Conservation (phyloP, 1,139 yeast genomes). For the Sugiyamaella xylanicola region DNA sequence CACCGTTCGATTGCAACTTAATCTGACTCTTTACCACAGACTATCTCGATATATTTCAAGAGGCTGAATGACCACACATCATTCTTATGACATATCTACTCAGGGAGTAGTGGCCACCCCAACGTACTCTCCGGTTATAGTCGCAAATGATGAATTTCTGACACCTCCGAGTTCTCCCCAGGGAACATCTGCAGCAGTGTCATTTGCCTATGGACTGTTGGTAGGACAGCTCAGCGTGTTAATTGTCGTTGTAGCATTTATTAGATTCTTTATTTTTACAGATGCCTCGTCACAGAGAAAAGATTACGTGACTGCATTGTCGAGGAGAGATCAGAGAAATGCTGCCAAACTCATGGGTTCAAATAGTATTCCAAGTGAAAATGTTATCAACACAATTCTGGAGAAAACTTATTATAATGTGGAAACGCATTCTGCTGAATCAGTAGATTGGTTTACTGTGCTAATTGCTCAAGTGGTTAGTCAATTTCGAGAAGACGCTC, state of each 20-base stretch:
- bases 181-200: slow-evolving; percentile 21
- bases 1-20: not conserved
- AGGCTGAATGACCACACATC: not conserved
- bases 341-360: slow-evolving; percentile 23
- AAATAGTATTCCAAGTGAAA: slow-evolving; percentile 39
- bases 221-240: slow-evolving; percentile 84
- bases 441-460: slow-evolving; percentile 96
- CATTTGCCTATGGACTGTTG: slow-evolving; percentile 43
- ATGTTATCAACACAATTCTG: slow-evolving; percentile 52
- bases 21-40: too few species aligned
- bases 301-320: slow-evolving; percentile 30
- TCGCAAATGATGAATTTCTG: not conserved
- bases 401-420: slow-evolving; percentile 95
- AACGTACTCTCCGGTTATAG: not conserved
- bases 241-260: slow-evolving; percentile 68
- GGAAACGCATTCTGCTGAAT: slow-evolving; percentile 81
- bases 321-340: slow-evolving; percentile 34
- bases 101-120: not conserved
- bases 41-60: too few species aligned
- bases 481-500: slow-evolving; percentile 84
- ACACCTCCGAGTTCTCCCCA: not conserved
- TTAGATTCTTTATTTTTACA: slow-evolving; percentile 86
- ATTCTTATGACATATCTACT: not conserved
- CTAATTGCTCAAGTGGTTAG: slow-evolving; percentile 87
- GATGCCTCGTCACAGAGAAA: slow-evolving; percentile 52